phyloP scores from a whole-genome alignment of 2,329 filamentous ascomycete species.

The Pseudogymnoascus sp. region DNA sequence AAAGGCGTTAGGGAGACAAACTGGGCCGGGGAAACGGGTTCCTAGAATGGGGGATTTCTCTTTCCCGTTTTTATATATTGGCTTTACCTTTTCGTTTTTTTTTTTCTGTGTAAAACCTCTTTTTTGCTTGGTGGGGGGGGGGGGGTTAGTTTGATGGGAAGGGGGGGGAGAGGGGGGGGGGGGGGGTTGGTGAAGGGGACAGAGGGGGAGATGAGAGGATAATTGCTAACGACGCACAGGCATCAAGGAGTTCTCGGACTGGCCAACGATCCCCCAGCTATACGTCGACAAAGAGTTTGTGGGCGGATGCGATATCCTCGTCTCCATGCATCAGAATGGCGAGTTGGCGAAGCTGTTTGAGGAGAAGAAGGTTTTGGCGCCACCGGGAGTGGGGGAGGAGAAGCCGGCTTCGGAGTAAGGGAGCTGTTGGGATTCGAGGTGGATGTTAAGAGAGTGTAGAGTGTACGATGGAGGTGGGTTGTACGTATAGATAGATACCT shows the following conservation, averaged over 20 bases:
- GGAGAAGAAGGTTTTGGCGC: conserved; percentile 77
- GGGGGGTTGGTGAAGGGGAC: too few relatives aligned
- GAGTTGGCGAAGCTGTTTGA: conserved; percentile 86
- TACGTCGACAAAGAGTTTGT: conserved; percentile 95
- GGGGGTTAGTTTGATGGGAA: too few relatives aligned
- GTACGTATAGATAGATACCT: neutral
- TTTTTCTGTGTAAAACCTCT: too few relatives aligned
- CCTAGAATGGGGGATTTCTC: too few relatives aligned
- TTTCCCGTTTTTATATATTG: too few relatives aligned
- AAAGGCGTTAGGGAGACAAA: too few relatives aligned
- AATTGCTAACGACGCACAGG: too few relatives aligned
- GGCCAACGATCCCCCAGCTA: conserved; percentile 96
- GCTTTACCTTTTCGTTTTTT: too few relatives aligned
- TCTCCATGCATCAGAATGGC: conserved; percentile 95
- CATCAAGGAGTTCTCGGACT: conserved; percentile 98
- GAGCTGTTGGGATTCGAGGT: neutral
- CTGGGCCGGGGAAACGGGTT: too few relatives aligned
- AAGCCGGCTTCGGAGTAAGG: neutral
- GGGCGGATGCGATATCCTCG: conserved; percentile 93
- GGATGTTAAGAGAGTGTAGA: neutral
- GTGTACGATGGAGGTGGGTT: neutral
- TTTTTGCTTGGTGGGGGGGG: too few relatives aligned
- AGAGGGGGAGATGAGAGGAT: too few relatives aligned
- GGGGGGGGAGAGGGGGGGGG: too few relatives aligned
- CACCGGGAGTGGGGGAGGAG: neutral